Evolutionary conservation across 23 red algal genomes (phyloP), one percentile per base, ranked within the genome.

Genomic region (Pyropia yezoensis): DNA sequence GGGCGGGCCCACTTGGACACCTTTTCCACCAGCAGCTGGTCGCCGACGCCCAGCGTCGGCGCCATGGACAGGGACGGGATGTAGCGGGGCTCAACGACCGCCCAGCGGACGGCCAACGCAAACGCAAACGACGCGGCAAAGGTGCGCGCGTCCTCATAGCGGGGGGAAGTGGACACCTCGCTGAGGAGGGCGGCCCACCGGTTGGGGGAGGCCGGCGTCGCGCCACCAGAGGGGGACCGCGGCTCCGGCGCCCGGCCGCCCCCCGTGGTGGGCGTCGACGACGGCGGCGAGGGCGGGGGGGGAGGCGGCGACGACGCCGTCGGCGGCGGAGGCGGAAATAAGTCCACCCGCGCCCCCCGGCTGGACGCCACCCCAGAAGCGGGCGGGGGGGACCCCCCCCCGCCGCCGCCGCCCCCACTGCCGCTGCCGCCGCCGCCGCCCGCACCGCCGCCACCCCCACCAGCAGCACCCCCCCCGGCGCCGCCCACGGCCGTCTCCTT

Each of bases 21-120:
- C 62, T 98, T 98, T 58, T 98, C 94, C 54, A 98, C 94, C 11
- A 91, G 50, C 53, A 98, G 82, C 68, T 98, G 94, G 27, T 98
- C 94, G 47, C 94, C 94, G 28, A 98, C 69, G 8, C 74, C 73
- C 59, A 98, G 88, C 18, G 94, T 98, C 7, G 94, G 94, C 33
- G 74, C 87, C 94, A 98, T 98, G 60, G 85, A 91, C 27, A 91
- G 62, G 7, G 78, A 87, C 27, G 94, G 94, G 63, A 98, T 98
- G 47, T 86, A 98, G 34, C 94, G 73, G 15, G 94, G 94, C 70
- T 98, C 94, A 25, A 91, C 54, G 23, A 90, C 79, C 11, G 86
- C 80, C 18, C 28, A 28, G 20, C 94, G 78, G 19, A 98, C 26
- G 21, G 78, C 57, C 30, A 86, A n/a, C 18, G 94, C 94, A 23